A percentile compares a stretch with the other conserved stretches of the same genome.
These are phyloP conservation scores for Fusarium solani-melongenae DNA, from an alignment of 2,329 filamentous ascomycete species.

Conservation along the genomic window DNA sequence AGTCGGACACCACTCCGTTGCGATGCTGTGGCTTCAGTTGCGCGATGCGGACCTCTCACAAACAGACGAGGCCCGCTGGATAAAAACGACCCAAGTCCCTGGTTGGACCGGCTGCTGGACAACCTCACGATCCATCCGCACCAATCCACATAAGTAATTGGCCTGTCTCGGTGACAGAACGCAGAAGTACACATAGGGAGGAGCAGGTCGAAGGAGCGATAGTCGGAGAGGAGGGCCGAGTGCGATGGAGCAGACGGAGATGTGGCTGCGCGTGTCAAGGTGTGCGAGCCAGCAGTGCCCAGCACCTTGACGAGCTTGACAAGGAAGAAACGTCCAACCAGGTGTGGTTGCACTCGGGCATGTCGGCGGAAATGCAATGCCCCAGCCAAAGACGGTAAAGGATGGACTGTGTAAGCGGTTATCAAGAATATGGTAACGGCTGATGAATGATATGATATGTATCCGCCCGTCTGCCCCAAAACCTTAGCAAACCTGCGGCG, in stretches of 20 bases:
- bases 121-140: slow-evolving; percentile 23
- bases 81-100: slow-evolving; percentile 2
- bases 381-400: slow-evolving; percentile 22
- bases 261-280: slow-evolving; percentile 2
- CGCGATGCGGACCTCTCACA: slow-evolving; percentile 19
- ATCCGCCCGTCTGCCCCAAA: slow-evolving; percentile 7
- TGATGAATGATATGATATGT: slow-evolving; percentile 35
- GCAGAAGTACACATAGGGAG: neutral
- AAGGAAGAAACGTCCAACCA: neutral
- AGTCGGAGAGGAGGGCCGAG: slow-evolving; percentile 11
- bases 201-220: slow-evolving; percentile 23
- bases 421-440: slow-evolving; percentile 38
- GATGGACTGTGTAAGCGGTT: slow-evolving; percentile 32
- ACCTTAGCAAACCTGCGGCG: neutral
- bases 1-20: slow-evolving; percentile 33
- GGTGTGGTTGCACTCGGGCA: slow-evolving; percentile 33
- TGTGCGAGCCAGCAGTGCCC: neutral
- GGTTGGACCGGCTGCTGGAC: slow-evolving; percentile 27
- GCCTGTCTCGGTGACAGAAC: slow-evolving; percentile 10
- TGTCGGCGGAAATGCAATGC: slow-evolving; percentile 14
- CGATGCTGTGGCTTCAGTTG: slow-evolving; percentile 5
- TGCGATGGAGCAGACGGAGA: neutral
- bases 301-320: neutral
- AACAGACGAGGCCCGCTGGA: slow-evolving; percentile 1
- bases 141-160: slow-evolving; percentile 35